Base-by-base conservation (phyloP, 1,284 basidiomycete species). In the Vanrija sp. region DNA sequence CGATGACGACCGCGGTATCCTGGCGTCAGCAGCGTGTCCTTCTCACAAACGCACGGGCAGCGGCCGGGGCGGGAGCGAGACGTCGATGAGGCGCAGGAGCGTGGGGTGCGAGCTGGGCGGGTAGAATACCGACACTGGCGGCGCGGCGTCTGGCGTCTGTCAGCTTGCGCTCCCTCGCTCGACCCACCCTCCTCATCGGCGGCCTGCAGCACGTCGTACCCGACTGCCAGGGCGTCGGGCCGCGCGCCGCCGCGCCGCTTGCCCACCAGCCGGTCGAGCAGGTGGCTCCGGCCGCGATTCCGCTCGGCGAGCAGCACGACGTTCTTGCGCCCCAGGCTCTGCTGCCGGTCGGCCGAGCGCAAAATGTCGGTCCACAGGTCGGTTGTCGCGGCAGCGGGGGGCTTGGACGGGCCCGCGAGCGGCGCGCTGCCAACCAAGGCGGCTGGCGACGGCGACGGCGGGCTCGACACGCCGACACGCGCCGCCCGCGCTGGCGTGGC, bases 331-430 rank as follows among this genome's bases (percentile, higher is more conserved):
- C 88, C 86, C 67, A 86, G 48, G 24, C 52, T 47, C 46, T 60
- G 88, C n/a, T 86, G 85, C 48, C 89, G 84, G 47, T 87, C 84
- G 23, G 94, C 89, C 19, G 87, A 89, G 71, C 92, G 86, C 15
- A 95, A 80, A 63, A 95, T 95, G 31, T 87, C 89, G 3, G 86
- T 88, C 91, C 92, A 96, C 27, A 96, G 78, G 63, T 93, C 88
- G 14, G 25, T 22, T 5, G 37, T 18, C 25, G 18, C 27, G 8
- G 24, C n/a, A n/a, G 31, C 31, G 7, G 8, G 31, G 15, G 31
- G 31, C 12, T 31, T 31, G 9, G 31, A 31, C 9, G 31, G 12
- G 31, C 8, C 12, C 12, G 31, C 31, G 31, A 31, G 31, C 31
- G 31, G 12, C 12, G 31, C 31, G 12, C 12, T 14, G 12, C 12